Evolutionary conservation across 352 stramenopile species (phyloP).

Genomic region (Pythium dissimile): DNA sequence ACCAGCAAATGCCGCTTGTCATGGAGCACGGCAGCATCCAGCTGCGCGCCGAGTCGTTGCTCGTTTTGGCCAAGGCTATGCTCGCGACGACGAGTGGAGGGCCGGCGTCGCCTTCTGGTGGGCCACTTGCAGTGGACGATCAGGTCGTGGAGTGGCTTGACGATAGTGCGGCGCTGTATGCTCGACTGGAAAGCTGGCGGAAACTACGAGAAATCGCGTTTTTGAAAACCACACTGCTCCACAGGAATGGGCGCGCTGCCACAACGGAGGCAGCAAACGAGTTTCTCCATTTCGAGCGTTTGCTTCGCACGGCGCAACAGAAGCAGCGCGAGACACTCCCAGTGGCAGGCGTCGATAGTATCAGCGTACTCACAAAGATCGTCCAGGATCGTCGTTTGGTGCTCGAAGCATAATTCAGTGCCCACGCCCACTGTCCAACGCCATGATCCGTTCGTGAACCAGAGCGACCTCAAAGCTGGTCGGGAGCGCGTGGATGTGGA

Average conservation of each 20-base stretch:
- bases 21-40: conserved; percentile 60
- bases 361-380: conserved; percentile 11
- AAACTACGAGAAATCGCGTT: conserved; percentile 22
- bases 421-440: no score
- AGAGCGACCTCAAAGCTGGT: no score
- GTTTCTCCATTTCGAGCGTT: conserved; percentile 15
- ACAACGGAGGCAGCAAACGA: conserved; percentile 1
- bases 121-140: not conserved
- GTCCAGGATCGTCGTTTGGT: conserved; percentile 13
- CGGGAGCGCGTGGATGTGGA: no score
- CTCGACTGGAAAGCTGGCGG: conserved; percentile 12
- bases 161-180: conserved; percentile 16
- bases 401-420: no score
- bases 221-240: conserved; percentile 11
- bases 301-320: conserved; percentile 5
- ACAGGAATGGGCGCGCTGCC: not conserved
- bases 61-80: conserved; percentile 53
- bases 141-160: conserved; percentile 13
- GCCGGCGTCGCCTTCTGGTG: not conserved
- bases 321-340: not conserved
- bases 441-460: no score
- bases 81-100: conserved; percentile 22
- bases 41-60: conserved; percentile 48
- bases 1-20: conserved; percentile 60
- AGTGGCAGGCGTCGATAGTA: conserved; percentile 4